A percentile compares a stretch with the other conserved stretches of the same genome.
These are phyloP conservation scores for Cucumis melo DNA, from an alignment of 306 rosid genomes.

Conservation along the genomic window DNA sequence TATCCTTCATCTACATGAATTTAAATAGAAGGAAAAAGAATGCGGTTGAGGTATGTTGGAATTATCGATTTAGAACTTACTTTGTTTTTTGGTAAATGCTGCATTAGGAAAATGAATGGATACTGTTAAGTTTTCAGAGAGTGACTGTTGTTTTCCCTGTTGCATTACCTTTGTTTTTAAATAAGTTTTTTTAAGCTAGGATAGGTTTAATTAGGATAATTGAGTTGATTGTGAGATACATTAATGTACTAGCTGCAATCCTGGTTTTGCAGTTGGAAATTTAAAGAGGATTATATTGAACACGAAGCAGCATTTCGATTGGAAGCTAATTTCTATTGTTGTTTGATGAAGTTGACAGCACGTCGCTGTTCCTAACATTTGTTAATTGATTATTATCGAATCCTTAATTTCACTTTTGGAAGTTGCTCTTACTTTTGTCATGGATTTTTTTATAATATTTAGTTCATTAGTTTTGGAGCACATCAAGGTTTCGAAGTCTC, in stretches of 20 bases:
- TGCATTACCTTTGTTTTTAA: background rate
- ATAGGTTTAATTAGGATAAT: background rate
- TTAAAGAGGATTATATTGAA: background rate
- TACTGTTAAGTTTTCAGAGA: background rate
- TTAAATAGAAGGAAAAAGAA: slow-evolving; percentile 29
- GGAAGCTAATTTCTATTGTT: background rate
- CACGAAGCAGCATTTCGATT: background rate
- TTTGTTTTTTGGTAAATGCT: background rate
- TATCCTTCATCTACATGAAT: slow-evolving; percentile 39
- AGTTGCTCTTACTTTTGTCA: background rate
- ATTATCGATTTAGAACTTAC: background rate
- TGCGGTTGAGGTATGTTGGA: slow-evolving; percentile 28
- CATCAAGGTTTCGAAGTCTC: background rate
- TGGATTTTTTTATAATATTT: background rate
- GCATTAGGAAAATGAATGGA: background rate
- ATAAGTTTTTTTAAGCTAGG: background rate
- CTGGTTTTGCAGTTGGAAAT: background rate
- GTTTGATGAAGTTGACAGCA: background rate
- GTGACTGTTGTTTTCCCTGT: background rate
- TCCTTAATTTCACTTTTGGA: background rate
- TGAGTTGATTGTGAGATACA: background rate
- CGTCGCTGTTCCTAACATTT: background rate
- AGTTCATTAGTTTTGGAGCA: background rate
- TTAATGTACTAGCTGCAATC: background rate
- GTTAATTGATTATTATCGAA: background rate